Conservation (phyloP, 1,284 basidiomycete species). For the Moesziomyces sp. region DNA sequence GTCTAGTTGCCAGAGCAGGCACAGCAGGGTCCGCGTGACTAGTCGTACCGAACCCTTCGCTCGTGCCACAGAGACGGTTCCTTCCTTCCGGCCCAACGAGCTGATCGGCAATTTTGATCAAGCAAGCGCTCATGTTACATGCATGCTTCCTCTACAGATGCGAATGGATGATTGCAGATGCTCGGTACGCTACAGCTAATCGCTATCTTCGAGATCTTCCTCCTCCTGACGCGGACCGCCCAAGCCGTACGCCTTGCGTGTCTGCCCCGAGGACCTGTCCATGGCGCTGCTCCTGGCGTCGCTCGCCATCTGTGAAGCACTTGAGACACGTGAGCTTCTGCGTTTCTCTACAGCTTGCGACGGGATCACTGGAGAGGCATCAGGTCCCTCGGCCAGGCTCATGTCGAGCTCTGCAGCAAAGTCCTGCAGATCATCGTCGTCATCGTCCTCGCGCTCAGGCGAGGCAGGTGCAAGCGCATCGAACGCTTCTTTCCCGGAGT, state of each 20-base stretch:
- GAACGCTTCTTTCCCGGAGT: not conserved
- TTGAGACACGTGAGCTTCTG: not conserved
- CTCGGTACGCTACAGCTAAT: conserved; percentile 1
- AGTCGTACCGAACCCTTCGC: not conserved
- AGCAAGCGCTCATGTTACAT: no score
- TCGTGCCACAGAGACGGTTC: not conserved
- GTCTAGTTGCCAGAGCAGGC: not conserved
- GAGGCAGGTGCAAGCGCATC: not conserved
- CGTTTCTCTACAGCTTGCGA: conserved; percentile 10
- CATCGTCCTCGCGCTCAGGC: conserved; percentile 16
- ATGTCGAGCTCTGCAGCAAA: conserved; percentile 50
- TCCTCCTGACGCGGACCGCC: conserved; percentile 47
- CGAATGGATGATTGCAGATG: no score
- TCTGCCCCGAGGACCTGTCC: not conserved
- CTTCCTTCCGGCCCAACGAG: no score
- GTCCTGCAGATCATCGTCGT: conserved; percentile 42
- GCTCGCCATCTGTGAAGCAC: not conserved
- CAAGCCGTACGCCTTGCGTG: conserved; percentile 40
- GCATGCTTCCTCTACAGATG: no score
- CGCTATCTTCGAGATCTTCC: conserved; percentile 48
- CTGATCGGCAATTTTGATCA: no score
- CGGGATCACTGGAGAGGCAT: conserved; percentile 7
- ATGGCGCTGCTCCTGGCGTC: not conserved
- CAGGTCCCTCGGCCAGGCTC: conserved; percentile 35
- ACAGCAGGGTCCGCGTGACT: not conserved